Evolutionary conservation across 768 basidiomycete species (phyloP).

Genomic region (Leucosporidium scottii): DNA sequence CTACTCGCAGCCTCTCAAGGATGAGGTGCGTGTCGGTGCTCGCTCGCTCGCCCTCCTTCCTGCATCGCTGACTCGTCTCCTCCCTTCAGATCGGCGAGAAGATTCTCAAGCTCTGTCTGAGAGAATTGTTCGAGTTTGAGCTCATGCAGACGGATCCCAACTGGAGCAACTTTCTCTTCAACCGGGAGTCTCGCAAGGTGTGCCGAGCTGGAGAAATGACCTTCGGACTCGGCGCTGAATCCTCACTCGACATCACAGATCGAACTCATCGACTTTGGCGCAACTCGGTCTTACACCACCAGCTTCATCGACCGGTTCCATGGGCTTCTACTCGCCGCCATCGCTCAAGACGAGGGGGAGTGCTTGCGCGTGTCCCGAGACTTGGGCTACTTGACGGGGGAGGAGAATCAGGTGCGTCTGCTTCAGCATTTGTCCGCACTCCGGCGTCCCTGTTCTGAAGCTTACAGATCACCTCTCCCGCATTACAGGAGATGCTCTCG

Average conservation of each 20-base stretch:
- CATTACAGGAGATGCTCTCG: constrained; percentile 66
- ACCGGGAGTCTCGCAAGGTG: constrained; percentile 58
- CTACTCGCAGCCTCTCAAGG: constrained; percentile 53
- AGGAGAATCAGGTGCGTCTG: constrained; percentile 63
- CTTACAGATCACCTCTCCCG: background rate
- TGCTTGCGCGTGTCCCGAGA: constrained; percentile 69
- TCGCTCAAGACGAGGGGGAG: constrained; percentile 56
- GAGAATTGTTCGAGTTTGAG: constrained; percentile 81
- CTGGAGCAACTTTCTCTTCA: constrained; percentile 96
- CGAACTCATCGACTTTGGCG: constrained; percentile 92
- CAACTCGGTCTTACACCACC: constrained; percentile 74
- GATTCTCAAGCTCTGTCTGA: constrained; percentile 76
- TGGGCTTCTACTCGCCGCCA: constrained; percentile 70
- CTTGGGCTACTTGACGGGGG: constrained; percentile 82
- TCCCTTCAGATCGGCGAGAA: constrained; percentile 64
- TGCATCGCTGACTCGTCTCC: background rate
- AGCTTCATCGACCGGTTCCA: constrained; percentile 86
- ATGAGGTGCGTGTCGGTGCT: constrained; percentile 54
- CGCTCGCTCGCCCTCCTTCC: background rate
- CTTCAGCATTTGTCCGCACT: background rate
- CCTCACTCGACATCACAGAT: constrained; percentile 46
- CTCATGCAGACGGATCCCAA: constrained; percentile 99
- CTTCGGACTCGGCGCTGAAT: background rate
- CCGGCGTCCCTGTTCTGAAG: background rate
- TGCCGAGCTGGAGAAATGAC: constrained; percentile 12